Base-by-base conservation (phyloP, 2,329 filamentous ascomycete species). In the Pseudogymnoascus sp. region DNA sequence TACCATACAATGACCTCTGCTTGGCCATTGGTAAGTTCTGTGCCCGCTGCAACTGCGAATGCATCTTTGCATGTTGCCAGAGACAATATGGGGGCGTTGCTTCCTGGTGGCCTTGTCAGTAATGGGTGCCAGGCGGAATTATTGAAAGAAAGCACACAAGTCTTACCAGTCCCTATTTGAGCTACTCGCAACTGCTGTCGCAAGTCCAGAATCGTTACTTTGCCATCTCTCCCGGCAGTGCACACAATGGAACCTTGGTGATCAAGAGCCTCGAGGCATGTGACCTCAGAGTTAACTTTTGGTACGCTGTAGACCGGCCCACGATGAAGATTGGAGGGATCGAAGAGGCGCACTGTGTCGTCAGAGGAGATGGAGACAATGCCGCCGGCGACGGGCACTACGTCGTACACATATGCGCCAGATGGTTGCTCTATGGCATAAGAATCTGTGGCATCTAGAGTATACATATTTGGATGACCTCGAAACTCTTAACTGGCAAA, bases 161-260 rank as follows among this genome's bases (percentile, higher is more conserved):
- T 17, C 35, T 28, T 42, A 61, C 59, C 26, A 10, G 59, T 40
- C 21, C 33, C 38, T 28, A 61, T 61, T 35, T 61, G 35, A 40
- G 59, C 33, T 40, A 61, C 38, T 61, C 59, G 33, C 35, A 9
- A 61, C 59, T 61, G 33, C 35, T 61, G 59, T 65, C 87, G 80
- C 67, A 87, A 71, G 76, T 91, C 88, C 85, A 87, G 88, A 59
- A 89, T 75, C 0, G 78, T 82, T 10, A 91, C 82, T 8, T 79
- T 78, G 7, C 90, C 89, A 71, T 92, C 87, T 72, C 88, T 83
- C 57, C 90, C 90, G 0, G 88, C 84, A 0, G 89, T 92, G 65
- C 83, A 84, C 5, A 91, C 78, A 19, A 87, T 71, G 4, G 80
- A 80, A 28, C 79, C 79, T 19, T 74, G 74, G 4, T 75, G 76